A percentile compares a stretch with the other conserved stretches of the same genome.
phyloP scores from a whole-genome alignment of 371 early-diverging fungal species.

The Gilbertella persicaria region DNA sequence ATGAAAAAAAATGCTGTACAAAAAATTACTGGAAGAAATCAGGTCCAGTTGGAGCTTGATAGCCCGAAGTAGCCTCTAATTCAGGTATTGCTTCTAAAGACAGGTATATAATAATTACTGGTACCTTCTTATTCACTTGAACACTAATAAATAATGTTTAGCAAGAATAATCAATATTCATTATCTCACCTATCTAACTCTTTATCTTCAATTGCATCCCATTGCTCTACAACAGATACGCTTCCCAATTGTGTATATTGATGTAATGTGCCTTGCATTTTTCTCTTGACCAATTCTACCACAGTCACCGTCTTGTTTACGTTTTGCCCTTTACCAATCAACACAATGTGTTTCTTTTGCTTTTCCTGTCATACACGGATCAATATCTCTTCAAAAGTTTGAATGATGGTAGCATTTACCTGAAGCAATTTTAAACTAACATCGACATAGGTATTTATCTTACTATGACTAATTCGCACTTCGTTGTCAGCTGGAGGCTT shows the following conservation, averaged over 20 bases:
- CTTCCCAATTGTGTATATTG: slow-evolving; percentile 66
- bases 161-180: not conserved
- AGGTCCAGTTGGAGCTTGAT: slow-evolving; percentile 43
- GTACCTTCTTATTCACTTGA: slow-evolving; percentile 37
- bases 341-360: slow-evolving; percentile 23
- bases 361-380: slow-evolving; percentile 13
- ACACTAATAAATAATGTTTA: slow-evolving; percentile 22
- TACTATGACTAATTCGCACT: slow-evolving; percentile 37
- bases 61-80: slow-evolving; percentile 35
- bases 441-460: slow-evolving; percentile 41
- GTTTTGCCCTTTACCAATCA: slow-evolving; percentile 51
- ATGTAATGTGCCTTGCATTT: slow-evolving; percentile 57
- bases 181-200: slow-evolving; percentile 39
- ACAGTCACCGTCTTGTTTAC: slow-evolving; percentile 69
- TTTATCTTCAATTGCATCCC: slow-evolving; percentile 51
- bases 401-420: slow-evolving; percentile 15
- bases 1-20: not conserved
- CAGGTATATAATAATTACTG: slow-evolving; percentile 45
- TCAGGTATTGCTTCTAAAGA: slow-evolving; percentile 36
- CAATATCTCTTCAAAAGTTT: not conserved
- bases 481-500: slow-evolving; percentile 46
- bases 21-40: slow-evolving; percentile 31
- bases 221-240: slow-evolving; percentile 50
- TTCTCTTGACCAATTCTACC: slow-evolving; percentile 66
- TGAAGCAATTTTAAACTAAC: slow-evolving; percentile 33